Evolutionary conservation across 768 basidiomycete species (phyloP), one percentile per base, ranked within the genome.

Genomic region (Auricularia cornea): DNA sequence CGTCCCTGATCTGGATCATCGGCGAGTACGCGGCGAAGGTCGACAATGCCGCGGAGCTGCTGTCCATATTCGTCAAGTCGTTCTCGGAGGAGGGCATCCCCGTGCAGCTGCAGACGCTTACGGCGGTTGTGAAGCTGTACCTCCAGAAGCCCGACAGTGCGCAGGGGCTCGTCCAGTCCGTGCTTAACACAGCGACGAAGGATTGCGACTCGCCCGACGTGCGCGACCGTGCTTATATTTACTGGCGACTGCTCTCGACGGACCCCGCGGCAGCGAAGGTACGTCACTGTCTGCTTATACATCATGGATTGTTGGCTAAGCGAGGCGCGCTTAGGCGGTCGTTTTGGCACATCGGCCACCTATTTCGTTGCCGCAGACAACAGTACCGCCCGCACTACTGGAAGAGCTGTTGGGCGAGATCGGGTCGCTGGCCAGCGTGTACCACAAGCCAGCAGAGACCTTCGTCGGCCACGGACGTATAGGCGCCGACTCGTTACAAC

Each of bases 21-120:
- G 96, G 96, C 63, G 94, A 98, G 77, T 98, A 99, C 69, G 94
- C 96, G 3, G 89, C 90, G 74, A 96, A 94, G 77, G 98, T 98
- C 67, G 93, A 95, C 68, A 99, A 99, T 67, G 94, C 96, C 3
- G 93, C 92, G 72, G 95, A 98, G 69, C 80, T 99, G 28, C 79
- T 98, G 67, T 83, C 85, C 16, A 88, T 89, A 59, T 98, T 97
- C 72, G 89, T 99, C 26, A 92, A 96, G 62, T 81, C 88, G 2
- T 98, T 98, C 77, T 88, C 83, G 31, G 97, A 99, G 70, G 97
- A 99, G 75, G 87, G 90, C 6, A 92, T 95, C 71, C 87, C 90
- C 60, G 94, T 94, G 68, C 79, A 80, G 72, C 69, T 80, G 11
- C 79, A 80, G 70, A 78, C 78, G 1, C 30, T 57, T 1, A 57